Base-by-base conservation (phyloP, 176 grass and related monocot species). In the Pharus latifolius region DNA sequence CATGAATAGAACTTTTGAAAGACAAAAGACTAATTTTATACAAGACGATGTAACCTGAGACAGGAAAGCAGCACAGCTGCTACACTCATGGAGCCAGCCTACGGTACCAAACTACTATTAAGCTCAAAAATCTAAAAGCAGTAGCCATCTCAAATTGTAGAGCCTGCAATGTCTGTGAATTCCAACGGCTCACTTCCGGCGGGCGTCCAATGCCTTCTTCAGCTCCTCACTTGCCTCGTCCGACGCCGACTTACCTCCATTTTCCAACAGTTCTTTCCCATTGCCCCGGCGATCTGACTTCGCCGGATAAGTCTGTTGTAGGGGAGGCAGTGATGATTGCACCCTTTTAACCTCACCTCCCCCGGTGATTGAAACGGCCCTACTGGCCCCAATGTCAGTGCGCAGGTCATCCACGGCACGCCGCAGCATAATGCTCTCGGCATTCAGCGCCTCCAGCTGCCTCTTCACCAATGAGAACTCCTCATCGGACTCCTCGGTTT, bases 161-260 rank as follows among this genome's bases (percentile, higher is more conserved):
- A 40, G 63, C 70, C 61, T 50, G 83, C 56, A 63, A 63, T 70
- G 56, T 5, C 48, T 47, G 48, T 46, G 68, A 75, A 55, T 38
- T 15, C 56, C 15, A 25, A 5, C 3, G 30, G 33, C 59, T 70
- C 57, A 86, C 49, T 84, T 84, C 46, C 72, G 38, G 16, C 81
- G 67, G 18, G 60, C 81, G 60, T 84, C 75, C 13, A 91, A 59
- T 9, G 77, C 84, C 77, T 91, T 91, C 76, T 84, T 91, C 77
- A 91, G 34, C 69, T 78, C 84, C 57, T 88, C 73, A 0, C 78
- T 78, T 0, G 64, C 88, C 20, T 84, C 84, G 44, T 79, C 66
- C 12, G 76, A 26, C 1, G 35, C 42, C 1, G 65, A 17, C 30
- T 88, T 91, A 14, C 12, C 40, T 14, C 53, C 52, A 50, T 15